phyloP scores from a whole-genome alignment of 805 yeast genomes.

The Spathaspora arborariae region DNA sequence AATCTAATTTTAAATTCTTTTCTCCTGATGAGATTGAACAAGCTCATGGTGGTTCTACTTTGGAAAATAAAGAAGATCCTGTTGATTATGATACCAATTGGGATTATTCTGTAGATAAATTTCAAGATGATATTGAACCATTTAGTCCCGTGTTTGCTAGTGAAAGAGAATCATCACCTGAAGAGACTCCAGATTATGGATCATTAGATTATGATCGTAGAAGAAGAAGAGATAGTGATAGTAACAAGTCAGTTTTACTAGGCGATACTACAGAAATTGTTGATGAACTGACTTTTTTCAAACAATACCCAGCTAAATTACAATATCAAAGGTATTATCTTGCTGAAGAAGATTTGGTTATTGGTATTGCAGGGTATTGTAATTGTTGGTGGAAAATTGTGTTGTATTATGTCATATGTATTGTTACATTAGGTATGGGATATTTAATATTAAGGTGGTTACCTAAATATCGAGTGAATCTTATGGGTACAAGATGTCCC shows the following conservation, averaged over 20 bases:
- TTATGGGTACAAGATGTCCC: conserved; percentile 63
- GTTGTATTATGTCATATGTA: conserved; percentile 52
- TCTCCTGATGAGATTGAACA: conserved; percentile 76
- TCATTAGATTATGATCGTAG: conserved; percentile 26
- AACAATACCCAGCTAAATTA: conserved; percentile 32
- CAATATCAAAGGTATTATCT: conserved; percentile 80
- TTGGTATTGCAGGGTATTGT: conserved; percentile 89
- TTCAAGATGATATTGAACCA: conserved; percentile 17
- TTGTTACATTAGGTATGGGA: conserved; percentile 64
- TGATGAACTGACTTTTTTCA: conserved; percentile 14
- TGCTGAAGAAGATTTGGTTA: conserved; percentile 92
- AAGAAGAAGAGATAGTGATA: conserved; percentile 13
- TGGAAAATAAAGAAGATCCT: conserved; percentile 52
- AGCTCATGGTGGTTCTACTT: conserved; percentile 85
- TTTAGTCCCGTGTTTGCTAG: conserved; percentile 1
- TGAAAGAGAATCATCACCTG: neutral
- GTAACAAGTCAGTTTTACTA: conserved; percentile 9
- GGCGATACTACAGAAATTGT: conserved; percentile 17
- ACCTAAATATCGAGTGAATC: conserved; percentile 66
- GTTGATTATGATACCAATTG: conserved; percentile 75
- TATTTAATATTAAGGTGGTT: conserved; percentile 81
- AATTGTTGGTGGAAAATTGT: conserved; percentile 45
- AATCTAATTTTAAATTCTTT: conserved; percentile 68
- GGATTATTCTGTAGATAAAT: conserved; percentile 58
- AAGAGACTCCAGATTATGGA: conserved; percentile 21